Base-by-base conservation (phyloP, 495 filamentous ascomycete genomes). In the Penicillium diatomitis region DNA sequence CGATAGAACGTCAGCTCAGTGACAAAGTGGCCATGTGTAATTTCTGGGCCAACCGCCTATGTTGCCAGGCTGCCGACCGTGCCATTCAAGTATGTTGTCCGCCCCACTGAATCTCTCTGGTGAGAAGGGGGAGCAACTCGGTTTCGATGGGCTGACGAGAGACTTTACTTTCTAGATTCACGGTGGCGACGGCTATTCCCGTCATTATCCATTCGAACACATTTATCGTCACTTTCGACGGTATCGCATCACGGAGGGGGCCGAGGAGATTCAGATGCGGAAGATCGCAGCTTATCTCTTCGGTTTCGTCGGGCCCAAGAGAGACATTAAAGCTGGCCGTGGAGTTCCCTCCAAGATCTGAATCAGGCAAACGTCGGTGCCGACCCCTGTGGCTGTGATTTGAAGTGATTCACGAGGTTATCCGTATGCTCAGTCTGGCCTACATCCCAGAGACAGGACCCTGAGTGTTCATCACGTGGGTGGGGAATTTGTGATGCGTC, bases 21-120 rank as follows among this genome's bases (percentile, higher is more conserved):
- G 75, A 78, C 52, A 73, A 78, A 53, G 76, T 83, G 8, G 67
- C 62, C 46, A 82, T 83, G 80, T 82, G 79, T 58, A 82, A 81
- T 56, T 83, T 79, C 58, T 82, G 77, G 73, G 80, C 73, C 2
- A 81, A 82, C 55, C 59, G 77, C 36, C 58, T 82, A 8, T 77
- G 73, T 38, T 77, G 71, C 34, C 66, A 82, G 55, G 76, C 79
- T 33, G 78, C 80, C 5, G 80, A 83, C 57, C 61, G 71, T 39
- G 80, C 79, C 5, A 82, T 82, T 29, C 78, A 82, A 60, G 71
- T 68, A 45, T n/a, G 41, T 10, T 38, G 29, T 53, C 33, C 20
- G 5, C 20, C 20, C 20, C 20, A 20, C 20, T 6, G 6, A 11
- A 9, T 38, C n/a, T 10, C 33, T 12, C 5, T n/a, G 6, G 34